A percentile compares a stretch with the other conserved stretches of the same genome.
phyloP scores from a whole-genome alignment of 2,329 filamentous ascomycete species.

The Fusarium liriodendri region DNA sequence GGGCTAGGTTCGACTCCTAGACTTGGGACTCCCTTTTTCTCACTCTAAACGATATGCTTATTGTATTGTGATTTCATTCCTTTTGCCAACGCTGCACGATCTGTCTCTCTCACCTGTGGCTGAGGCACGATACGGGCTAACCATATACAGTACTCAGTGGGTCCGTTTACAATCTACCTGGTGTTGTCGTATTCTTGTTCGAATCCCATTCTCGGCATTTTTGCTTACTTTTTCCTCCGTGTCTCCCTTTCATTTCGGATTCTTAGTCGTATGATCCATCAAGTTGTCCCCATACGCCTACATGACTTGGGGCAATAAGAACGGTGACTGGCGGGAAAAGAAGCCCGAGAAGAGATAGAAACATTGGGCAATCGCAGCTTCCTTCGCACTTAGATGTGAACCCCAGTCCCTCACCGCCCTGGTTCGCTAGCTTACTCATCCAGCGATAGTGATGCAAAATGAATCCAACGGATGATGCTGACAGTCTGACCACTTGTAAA shows the following conservation, averaged over 20 bases:
- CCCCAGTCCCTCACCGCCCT: not conserved
- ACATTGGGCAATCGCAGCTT: not conserved
- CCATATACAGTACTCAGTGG: not conserved
- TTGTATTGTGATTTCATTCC: too few species aligned
- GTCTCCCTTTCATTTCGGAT: not conserved
- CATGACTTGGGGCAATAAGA: not conserved
- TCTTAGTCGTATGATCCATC: not conserved
- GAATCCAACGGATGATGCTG: not conserved
- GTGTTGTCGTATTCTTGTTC: not conserved
- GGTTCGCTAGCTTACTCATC: not conserved
- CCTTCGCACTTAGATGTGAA: not conserved
- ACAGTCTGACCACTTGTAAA: not conserved
- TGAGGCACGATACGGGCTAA: not conserved
- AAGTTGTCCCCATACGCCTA: not conserved
- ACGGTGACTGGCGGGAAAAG: not conserved
- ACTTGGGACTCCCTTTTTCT: not conserved
- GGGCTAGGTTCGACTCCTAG: not conserved
- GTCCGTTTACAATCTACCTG: too few species aligned
- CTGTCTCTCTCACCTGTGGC: not conserved
- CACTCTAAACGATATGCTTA: too few species aligned
- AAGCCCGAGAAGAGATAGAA: not conserved
- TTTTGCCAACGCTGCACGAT: too few species aligned
- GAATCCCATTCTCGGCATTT: not conserved
- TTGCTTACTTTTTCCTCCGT: not conserved
- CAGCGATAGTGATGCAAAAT: not conserved